Base-by-base conservation (phyloP, 306 rosid genomes). In the Sesbania bispinosa region DNA sequence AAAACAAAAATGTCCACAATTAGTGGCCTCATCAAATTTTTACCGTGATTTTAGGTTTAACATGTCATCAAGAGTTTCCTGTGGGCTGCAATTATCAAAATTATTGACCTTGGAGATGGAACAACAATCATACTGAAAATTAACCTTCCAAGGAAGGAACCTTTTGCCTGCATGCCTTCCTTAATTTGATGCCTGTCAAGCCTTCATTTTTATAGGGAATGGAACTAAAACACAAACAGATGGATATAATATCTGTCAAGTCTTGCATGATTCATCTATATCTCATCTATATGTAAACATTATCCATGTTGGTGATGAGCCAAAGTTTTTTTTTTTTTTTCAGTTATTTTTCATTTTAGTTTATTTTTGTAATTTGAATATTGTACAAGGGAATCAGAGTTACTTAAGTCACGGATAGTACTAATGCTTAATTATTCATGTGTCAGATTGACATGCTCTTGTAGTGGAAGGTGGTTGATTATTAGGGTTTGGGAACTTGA, bases 31-130 rank as follows among this genome's bases (percentile, higher is more conserved):
- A 35, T 64, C 61, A 63, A 58, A 41, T 33, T 77, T 52, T 23
- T 35, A 59, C 77, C 55, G 69, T 74, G 73, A 75, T 75, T 70
- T 20, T 35, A 14, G 80, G 79, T 67, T 70, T 69, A 27, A 52
- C 29, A 61, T 58, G 75, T 26, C 69, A 57, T 62, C 45, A 75
- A 62, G 43, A 64, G 27, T 39, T 47, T 62, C 68, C 33, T 41
- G 62, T 30, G 15, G 53, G 18, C 7, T 71, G 39, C 62, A 77
- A 54, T 61, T 74, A 72, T 46, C 43, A 58, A 13, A 60, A 58
- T 78, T 52, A 5, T 85, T 75, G 86, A 79, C 81, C 74, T 79
- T 79, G 21, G 64, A 66, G 57, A 76, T 55, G 51, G 61, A 55
- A 67, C 41, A 55, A 67, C 41, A 70, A 69, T 66, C 43, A 66